Percentiles rank a stretch among this genome's conserved stretches.
phyloP scores from a whole-genome alignment of 78 protist genomes.

The Dictyostelium discoideum region dicty_2.7 NC_007088.5:728001-728500 shows the following conservation, averaged over 20 bases:
- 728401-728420: conserved; percentile 82
- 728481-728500: conserved; percentile 25
- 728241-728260: conserved; percentile 94
- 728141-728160: conserved; percentile 97
- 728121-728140: conserved; percentile 99
- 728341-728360: not conserved
- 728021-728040: conserved; percentile 99
- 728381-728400: conserved; percentile 92
- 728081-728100: conserved; percentile 98
- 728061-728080: conserved; percentile 82
- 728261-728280: conserved; percentile 99
- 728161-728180: conserved; percentile 94
- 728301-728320: not conserved
- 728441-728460: conserved; percentile 93
- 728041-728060: conserved; percentile 98
- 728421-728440: conserved; percentile 73
- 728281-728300: conserved; percentile 90
- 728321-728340: not conserved
- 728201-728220: conserved; percentile 91
- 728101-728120: conserved; percentile 99
- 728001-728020: conserved; percentile 98
- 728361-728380: conserved; percentile 27
- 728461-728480: conserved; percentile 78
- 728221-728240: conserved; percentile 36
- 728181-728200: conserved; percentile 99